Base-by-base conservation (phyloP, 148 eudicot genomes). In the Fallopia convolvulus region DNA sequence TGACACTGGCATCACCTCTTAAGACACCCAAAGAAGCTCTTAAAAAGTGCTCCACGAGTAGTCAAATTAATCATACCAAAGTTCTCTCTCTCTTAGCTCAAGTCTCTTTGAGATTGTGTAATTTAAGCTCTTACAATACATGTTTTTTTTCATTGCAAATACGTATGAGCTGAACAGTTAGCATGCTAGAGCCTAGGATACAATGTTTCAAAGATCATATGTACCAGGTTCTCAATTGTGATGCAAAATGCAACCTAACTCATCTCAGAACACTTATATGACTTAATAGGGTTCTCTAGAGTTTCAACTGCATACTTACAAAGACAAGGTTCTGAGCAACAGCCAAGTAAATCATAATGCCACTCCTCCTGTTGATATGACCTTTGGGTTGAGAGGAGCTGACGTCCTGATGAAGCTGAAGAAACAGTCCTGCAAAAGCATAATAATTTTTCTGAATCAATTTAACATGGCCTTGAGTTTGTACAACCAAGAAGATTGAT, bases 341-440 rank as follows among this genome's bases (percentile, higher is more conserved):
- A 96, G 82, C 91, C 95, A 36, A 96, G 97, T 82, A 96, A 82
- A 90, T 96, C 99, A 4, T 91, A 83, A 83, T 91, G 87, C 99
- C 99, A 96, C 63, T 93, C 90, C 30, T 89, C 90, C 63, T 72
- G 82, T 49, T 77, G 83, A 76, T 72, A 32, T 72, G 90, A 83
- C 68, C 84, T 86, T 79, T 75, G 84, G 75, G 81, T 82, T 77
- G 93, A 82, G 60, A 86, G 83, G 79, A 89, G 80, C 78, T 94
- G 90, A 14, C 77, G 87, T 73, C 83, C 84, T 52, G 94, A 88
- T 78, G 93, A 89, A 70, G 83, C 86, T 18, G 97, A 88, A 76
- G 97, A 86, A 21, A 80, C 83, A 70, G 86, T 85, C 84, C 97
- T 92, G 89, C 86, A 89, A 79, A 66, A 36, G 42, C 44, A 66